Conservation (phyloP, 257 asterid species). For the Solanum neorickii region DNA sequence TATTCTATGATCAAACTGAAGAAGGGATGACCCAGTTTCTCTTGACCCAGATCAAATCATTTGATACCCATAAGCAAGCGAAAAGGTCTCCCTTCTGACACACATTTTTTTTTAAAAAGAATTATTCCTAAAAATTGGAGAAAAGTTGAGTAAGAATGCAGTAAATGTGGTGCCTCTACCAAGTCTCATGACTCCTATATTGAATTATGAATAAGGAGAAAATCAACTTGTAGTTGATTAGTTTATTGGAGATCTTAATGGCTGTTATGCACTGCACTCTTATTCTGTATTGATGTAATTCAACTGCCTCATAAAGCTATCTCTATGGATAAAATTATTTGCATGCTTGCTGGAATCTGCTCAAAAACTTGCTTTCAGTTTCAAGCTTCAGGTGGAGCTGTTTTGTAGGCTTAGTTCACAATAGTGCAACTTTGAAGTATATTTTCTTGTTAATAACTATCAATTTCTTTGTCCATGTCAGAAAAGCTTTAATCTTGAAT, state of each 20-base stretch:
- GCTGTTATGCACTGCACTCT: background rate
- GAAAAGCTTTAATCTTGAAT: background rate
- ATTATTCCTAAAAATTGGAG: background rate
- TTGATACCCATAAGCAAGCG: constrained; percentile 74
- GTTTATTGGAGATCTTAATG: background rate
- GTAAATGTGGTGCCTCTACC: background rate
- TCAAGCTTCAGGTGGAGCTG: background rate
- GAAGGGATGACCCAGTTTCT: constrained; percentile 89
- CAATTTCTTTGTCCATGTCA: background rate
- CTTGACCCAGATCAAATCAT: constrained; percentile 76
- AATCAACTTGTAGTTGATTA: background rate
- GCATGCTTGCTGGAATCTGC: background rate
- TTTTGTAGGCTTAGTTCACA: background rate
- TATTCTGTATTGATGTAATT: background rate
- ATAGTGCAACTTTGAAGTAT: background rate
- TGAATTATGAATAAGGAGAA: background rate
- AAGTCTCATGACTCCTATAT: background rate
- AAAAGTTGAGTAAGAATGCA: background rate
- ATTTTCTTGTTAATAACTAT: background rate
- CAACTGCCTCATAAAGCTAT: background rate
- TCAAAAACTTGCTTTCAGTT: background rate
- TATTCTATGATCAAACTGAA: constrained; percentile 97
- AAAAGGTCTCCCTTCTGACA: constrained; percentile 45
- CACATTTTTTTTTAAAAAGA: background rate
- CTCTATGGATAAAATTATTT: background rate